phyloP scores from a whole-genome alignment of 768 basidiomycete species.

The Lenzites betulinus region DNA sequence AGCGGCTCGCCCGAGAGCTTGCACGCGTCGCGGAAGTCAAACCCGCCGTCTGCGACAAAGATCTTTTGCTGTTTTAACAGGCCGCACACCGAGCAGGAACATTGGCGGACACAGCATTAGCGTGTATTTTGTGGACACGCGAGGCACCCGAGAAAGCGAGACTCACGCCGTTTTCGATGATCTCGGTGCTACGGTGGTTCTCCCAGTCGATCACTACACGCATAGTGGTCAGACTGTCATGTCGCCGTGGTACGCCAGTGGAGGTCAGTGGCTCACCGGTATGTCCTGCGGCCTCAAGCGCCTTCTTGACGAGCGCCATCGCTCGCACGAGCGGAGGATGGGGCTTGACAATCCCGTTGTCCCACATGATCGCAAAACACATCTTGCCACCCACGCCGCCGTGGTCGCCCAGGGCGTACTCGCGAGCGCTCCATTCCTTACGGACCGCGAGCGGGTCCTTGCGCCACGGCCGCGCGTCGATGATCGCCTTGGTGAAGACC shows the following conservation, averaged over 20 bases:
- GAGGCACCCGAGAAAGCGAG: not conserved
- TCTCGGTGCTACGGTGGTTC: conserved; percentile 52
- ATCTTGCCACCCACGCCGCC: conserved; percentile 42
- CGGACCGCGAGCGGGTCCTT: conserved; percentile 52
- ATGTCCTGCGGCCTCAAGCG: conserved; percentile 65
- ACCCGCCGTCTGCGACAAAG: conserved; percentile 43
- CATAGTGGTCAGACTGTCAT: not conserved
- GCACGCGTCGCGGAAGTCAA: conserved; percentile 40
- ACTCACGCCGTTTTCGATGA: conserved; percentile 36
- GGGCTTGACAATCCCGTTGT: conserved; percentile 59
- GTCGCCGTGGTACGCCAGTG: too few relatives aligned
- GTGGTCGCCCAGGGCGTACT: conserved; percentile 50
- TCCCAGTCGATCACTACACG: conserved; percentile 71
- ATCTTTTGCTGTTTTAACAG: conserved; percentile 35
- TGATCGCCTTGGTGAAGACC: conserved; percentile 63
- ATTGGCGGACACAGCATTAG: not conserved
- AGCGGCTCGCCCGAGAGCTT: conserved; percentile 47
- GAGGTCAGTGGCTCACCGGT: conserved; percentile 42
- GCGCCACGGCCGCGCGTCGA: conserved; percentile 56
- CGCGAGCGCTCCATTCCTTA: conserved; percentile 48
- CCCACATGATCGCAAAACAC: conserved; percentile 64
- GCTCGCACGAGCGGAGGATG: conserved; percentile 69
- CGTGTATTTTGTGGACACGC: not conserved
- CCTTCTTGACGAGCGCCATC: conserved; percentile 54
- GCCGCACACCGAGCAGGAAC: too few relatives aligned